Evolutionary conservation across 176 grass and related monocot genomes (phyloP), one percentile per base, ranked within the genome.

Genomic region (Musa itinerans): DNA sequence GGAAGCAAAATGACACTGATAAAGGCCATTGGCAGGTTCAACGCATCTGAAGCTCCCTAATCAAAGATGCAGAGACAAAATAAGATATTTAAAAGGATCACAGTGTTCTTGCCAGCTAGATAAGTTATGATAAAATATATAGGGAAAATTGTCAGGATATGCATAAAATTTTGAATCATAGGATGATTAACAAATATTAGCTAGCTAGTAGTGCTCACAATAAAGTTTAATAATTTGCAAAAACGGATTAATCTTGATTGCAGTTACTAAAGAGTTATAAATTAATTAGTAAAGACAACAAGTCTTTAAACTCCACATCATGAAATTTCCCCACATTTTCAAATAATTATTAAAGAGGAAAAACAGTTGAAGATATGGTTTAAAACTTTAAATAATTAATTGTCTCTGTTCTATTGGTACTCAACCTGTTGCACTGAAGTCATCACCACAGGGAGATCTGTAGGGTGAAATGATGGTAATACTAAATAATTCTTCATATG

Each of bases 1-100:
- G 94, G 94, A 78, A 97, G 94, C 56, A 97, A 83, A 89, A 97
- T 93, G 81, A 97, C 94, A 65, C 94, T 97, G 65, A 97, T 97
- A 81, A 97, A 97, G 20, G 94, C 87, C 19, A 97, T 62, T 70
- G 94, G 94, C 90, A 97, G 72, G 75, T 82, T 97, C 73, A 90
- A 71, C 71, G 94, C 90, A 69, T 97, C 88, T 20, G 94, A 97
- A 19, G 94, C 90, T 20, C 90, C 94, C 94, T 97, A 78, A 82
- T 50, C 29, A 80, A 88, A 25, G 67, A 79, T 50, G 29, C 14
- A 69, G 66, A 69, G 5, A 48, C 34, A 50, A 69, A 69, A 69
- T 69, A 69, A 69, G 57, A 61, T 61, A n/a, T n/a, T n/a, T 19
- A 61, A 1, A 50, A 34, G 17, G 26, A 8, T 48, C 43, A 9